Base-by-base conservation (phyloP, 495 filamentous ascomycete species). In the Clavariopsis aquatica region DNA sequence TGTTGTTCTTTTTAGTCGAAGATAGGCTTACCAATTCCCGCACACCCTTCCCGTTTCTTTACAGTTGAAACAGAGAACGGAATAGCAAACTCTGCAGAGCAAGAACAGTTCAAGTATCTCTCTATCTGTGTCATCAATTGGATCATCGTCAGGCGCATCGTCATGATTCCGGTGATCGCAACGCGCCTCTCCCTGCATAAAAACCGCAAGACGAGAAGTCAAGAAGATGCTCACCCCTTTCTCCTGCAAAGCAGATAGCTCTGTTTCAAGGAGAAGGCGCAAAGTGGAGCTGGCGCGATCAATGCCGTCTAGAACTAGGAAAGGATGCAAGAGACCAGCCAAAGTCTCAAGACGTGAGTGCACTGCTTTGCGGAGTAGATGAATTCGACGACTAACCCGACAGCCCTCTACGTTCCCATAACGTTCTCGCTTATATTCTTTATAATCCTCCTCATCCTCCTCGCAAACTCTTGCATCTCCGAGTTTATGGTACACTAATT, bases 271-370 rank as follows among this genome's bases (percentile, higher is more conserved):
- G 2, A 58, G 45, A 1, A 53, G 13, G 9, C 34, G 7, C 5
- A 65, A 36, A 17, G 53, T 54, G 13, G 54, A 17, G 47, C 62
- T 52, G 27, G 53, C 58, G 23, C 41, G 41, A 57, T 65, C 62
- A 19, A 58, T 43, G 46, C 52, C 62, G 23, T 65, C 62, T 8
- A 65, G 1, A 10, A 65, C 31, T 8, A 65, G 34, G 22, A 52
- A 65, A n/a, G 22, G 12, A 28, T 5, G 53, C 20, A 28, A 12
- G 6, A 19, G 19, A 13, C 59, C 2, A 4, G 38, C 20, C 2
- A 64, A 20, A 0, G 19, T 46, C 47, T 29, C n/a, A 28, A 58
- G 36, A 58, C 55, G 41, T 8, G 36, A 28, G 27, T 64, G 24
- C 9, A 56, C 15, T 0, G 51, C 36, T 46, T 56, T 56, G 3